Base-by-base conservation (phyloP, 176 grass and related monocot genomes). In the Eragrostis nindensis region DNA sequence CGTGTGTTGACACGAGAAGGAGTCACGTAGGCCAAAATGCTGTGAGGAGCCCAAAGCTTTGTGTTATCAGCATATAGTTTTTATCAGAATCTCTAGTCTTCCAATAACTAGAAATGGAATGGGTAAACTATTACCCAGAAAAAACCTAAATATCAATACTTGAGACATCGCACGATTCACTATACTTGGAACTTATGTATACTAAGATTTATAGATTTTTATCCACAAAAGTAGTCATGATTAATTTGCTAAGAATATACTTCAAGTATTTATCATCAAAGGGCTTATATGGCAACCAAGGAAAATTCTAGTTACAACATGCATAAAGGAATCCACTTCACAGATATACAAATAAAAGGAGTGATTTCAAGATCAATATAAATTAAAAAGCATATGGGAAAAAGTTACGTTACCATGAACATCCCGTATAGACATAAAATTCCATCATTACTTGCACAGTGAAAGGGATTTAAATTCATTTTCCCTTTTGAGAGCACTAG, bases 401-500 rank as follows among this genome's bases (percentile, higher is more conserved):
- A 52, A 81, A 57, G 67, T 43, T 43, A 66, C 39, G 72, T 85
- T 94, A 94, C 95, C 95, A 98, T 73, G 65, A 92, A 90, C 94
- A 92, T 64, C 86, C 83, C 29, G 63, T 56, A 76, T 98, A 98
- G 47, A 94, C 92, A 89, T 94, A 87, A 50, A 87, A 98, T 10
- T 90, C 92, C 78, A 75, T 82, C 95, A 92, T 98, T 82, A 71
- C 85, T 60, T 89, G 81, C 55, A 79, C 39, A 3, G 72, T 14
- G 56, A 73, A 94, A 80, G 90, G 90, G 92, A 94, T 78, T 82
- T 80, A 80, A 97, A 94, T 30, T 65, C 54, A 56, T 80, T 91
- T 44, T 87, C 90, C 76, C 39, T 89, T 75, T 85, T 26, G 82
- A 98, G 74, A 82, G 88, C 74, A 36, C n/a, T n/a, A n/a, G n/a